A percentile compares a stretch with the other conserved stretches of the same genome.
Evolutionary conservation across 306 rosid species (phyloP).

Genomic region (Cyamopsis tetragonoloba): DNA sequence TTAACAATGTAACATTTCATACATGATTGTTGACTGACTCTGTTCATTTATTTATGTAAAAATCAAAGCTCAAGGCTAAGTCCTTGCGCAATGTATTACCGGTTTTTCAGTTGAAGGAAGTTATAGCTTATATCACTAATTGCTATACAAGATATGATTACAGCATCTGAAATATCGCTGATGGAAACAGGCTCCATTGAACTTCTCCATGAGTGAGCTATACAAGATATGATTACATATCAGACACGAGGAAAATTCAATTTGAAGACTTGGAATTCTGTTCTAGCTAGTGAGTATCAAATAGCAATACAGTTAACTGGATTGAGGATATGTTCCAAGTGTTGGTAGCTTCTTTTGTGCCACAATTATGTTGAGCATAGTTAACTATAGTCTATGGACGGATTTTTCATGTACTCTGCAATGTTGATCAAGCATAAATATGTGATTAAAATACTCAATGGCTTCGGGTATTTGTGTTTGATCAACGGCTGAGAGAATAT

Average conservation of each 20-base stretch:
- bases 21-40: constrained; percentile 7
- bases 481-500: too few relatives aligned
- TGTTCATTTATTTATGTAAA: constrained; percentile 16
- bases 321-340: neutral
- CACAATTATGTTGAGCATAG: neutral
- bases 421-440: too few relatives aligned
- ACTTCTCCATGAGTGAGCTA: neutral
- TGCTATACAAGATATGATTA: neutral
- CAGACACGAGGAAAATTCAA: neutral
- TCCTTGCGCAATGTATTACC: neutral
- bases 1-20: constrained; percentile 13
- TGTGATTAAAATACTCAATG: too few relatives aligned
- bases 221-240: neutral
- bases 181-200: neutral
- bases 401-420: too few relatives aligned
- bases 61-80: neutral
- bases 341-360: neutral
- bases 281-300: neutral
- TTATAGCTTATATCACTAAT: neutral
- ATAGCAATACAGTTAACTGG: neutral
- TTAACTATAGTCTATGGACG: too few relatives aligned
- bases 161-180: neutral
- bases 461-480: too few relatives aligned
- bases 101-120: neutral
- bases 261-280: neutral